Evolutionary conservation across 495 filamentous ascomycete genomes (phyloP), one percentile per base, ranked within the genome.

Genomic region (Xeromyces bisporus): DNA sequence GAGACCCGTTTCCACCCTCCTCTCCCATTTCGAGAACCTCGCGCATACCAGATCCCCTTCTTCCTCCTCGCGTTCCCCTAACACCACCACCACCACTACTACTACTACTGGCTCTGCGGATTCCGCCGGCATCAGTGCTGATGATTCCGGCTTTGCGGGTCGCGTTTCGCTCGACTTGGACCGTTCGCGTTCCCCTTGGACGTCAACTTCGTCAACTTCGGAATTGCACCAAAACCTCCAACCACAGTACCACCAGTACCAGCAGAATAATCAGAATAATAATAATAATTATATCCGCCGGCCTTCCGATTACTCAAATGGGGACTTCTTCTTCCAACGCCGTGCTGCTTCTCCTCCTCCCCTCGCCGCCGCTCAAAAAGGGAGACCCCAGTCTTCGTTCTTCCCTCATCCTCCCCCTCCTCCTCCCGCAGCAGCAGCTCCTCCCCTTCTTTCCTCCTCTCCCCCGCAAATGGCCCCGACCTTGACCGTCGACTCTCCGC

Each of bases 1-100:
- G 62, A 62, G 69, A 61, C 81, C 89, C 0, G 89, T 97, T 15
- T 97, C 89, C 25, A 92, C 87, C 27, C 62, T 96, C 18, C 69
- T 82, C 28, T 89, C 85, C 25, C 78, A 87, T 48, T 97, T 97
- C 46, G 89, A 97, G 62, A 78, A 78, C 35, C 74, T 93, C 50
- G 67, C 75, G 23, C 70, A 69, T 40, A 46, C 60, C 31, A 69
- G 48, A 31, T 43, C 49, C 7, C 43, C 44, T 15, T 52, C 56
- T 6, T 40, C 50, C 25, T 32, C 34, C 3, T 30, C 47, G 1
- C 20, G 20, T 9, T 21, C 9, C 20, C 20, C 9, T 5, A 21
- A 21, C 20, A 9, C 20, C 9, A 21, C 20, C 5, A 9, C 4
- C 9, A 4, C 20, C 9, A 21, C 20, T 4, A 21, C 4, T 5